A percentile compares a stretch with the other conserved stretches of the same genome.
Evolutionary conservation across 2,329 filamentous ascomycete species (phyloP).

Genomic region (Alternaria postmessia): DNA sequence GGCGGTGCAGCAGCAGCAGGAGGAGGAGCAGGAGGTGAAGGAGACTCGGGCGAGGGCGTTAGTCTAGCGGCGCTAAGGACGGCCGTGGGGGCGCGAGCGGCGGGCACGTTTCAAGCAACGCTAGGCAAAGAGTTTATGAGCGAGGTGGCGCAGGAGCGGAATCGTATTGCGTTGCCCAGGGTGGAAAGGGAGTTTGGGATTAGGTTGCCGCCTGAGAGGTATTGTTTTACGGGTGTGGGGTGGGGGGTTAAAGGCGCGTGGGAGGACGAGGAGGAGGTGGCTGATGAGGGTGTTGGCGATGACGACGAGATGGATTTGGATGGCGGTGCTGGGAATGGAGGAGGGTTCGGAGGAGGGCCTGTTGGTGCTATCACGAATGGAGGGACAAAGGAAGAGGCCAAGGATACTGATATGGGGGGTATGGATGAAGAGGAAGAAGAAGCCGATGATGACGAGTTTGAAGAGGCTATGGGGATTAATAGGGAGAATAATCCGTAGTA

Average conservation of each 20-base stretch:
- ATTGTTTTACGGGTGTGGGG: slow-evolving; percentile 52
- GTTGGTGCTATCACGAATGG: slow-evolving; percentile 31
- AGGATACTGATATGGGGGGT: slow-evolving; percentile 42
- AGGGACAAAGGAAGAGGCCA: slow-evolving; percentile 25
- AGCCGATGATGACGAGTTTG: slow-evolving; percentile 57
- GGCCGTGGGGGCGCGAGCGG: slow-evolving; percentile 73
- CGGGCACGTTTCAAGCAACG: slow-evolving; percentile 70
- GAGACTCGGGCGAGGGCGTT: slow-evolving; percentile 60
- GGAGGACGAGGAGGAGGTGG: slow-evolving; percentile 74
- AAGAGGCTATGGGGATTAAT: slow-evolving; percentile 47
- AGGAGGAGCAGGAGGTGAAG: slow-evolving; percentile 1
- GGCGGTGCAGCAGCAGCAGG: slow-evolving; percentile 1
- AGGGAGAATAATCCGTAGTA: background rate
- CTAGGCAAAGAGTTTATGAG: slow-evolving; percentile 78
- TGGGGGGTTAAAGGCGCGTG: slow-evolving; percentile 59
- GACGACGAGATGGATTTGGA: slow-evolving; percentile 52
- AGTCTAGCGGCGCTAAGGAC: slow-evolving; percentile 73
- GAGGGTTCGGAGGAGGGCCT: slow-evolving; percentile 39
- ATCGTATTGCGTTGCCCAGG: slow-evolving; percentile 55
- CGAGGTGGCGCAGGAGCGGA: slow-evolving; percentile 65
- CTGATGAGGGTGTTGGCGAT: slow-evolving; percentile 75
- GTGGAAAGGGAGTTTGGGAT: slow-evolving; percentile 66
- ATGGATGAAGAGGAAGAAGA: slow-evolving; percentile 49
- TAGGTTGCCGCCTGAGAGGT: slow-evolving; percentile 68
- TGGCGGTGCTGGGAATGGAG: slow-evolving; percentile 43